Percentiles rank a stretch among this genome's conserved stretches.
Evolutionary conservation across 1,139 yeast genomes (phyloP).

Genomic region (Meyerozyma sp.): DNA sequence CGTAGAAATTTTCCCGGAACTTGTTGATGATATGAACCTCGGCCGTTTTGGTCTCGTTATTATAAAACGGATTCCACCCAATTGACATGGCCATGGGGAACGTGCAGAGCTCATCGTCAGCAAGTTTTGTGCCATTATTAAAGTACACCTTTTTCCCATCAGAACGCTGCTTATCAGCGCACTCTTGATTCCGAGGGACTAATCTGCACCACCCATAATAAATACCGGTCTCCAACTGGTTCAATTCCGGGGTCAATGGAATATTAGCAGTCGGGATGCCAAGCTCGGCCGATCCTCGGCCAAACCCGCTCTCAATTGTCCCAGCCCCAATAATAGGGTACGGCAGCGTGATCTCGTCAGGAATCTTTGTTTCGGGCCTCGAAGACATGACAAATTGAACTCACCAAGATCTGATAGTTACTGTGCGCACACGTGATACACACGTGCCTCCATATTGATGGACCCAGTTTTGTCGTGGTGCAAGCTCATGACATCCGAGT

Average conservation of each 20-base stretch:
- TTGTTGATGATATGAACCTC: constrained; percentile 84
- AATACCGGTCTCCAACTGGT: constrained; percentile 68
- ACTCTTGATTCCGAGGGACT: constrained; percentile 14
- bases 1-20: constrained; percentile 69
- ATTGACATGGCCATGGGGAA: constrained; percentile 92
- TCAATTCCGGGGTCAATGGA: constrained; percentile 50
- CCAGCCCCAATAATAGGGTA: constrained; percentile 56
- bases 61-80: constrained; percentile 94
- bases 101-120: constrained; percentile 33
- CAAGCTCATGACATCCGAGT: neutral
- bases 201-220: constrained; percentile 80
- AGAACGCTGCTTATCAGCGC: constrained; percentile 22
- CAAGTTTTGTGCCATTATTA: constrained; percentile 56
- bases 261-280: constrained; percentile 97
- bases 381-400: constrained; percentile 1
- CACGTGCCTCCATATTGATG: neutral
- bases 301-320: constrained; percentile 82
- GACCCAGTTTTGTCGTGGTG: neutral
- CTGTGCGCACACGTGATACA: neutral
- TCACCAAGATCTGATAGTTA: too few relatives aligned
- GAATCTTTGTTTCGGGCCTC: constrained; percentile 31
- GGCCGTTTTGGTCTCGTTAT: constrained; percentile 71
- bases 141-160: constrained; percentile 45
- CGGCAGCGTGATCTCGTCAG: constrained; percentile 50
- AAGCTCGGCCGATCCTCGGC: constrained; percentile 88